Base-by-base conservation (phyloP, 1,284 basidiomycete species). In the Ganoderma resinaceum region DNA sequence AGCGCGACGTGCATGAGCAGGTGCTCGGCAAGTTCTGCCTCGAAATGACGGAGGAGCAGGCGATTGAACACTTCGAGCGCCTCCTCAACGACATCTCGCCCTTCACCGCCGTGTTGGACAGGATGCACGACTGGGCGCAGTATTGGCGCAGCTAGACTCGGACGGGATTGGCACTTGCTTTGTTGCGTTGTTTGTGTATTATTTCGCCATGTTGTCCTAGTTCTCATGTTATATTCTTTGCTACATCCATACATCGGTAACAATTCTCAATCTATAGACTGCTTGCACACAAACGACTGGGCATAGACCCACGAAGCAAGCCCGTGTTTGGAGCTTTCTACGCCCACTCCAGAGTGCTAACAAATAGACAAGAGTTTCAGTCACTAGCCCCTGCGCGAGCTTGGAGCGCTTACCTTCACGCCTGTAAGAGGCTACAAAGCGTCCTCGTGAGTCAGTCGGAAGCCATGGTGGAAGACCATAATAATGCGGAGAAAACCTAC, bases 1-100 rank as follows among this genome's bases (percentile, higher is more conserved):
- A 94, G 74, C 90, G 92, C n/a, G 91, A 94, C 76, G 92, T 95
- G 4, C 89, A 91, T 71, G 90, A 90, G 74, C 91, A 97, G 82
- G 92, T 99, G 20, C 95, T 98, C 77, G 97, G 99, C 75, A 99
- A 99, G 82, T 99, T 99, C 80, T 87, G 95, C 75, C 83, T 99
- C 64, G 95, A 98, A 78, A 83, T 99, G 55, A 94, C 93, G 1
- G 96, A 98, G 80, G 96, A 98, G 78, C 95, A 98, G 77, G 98
- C 98, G 8, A 97, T 99, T 80, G 95, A 97, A 81, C 95, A 97
- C 78, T 98, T 99, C 76, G 97, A 99, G 82, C 89, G 91, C 35
- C 80, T 99, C 65, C 81, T 99, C 70, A 98, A 97, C 77, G 97
- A 99, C 78, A 98, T 95, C 2, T 96, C 95, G 43, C 97, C 98